Base-by-base conservation (phyloP, 2,329 filamentous ascomycete genomes). In the Stachybotrys elegans region DNA sequence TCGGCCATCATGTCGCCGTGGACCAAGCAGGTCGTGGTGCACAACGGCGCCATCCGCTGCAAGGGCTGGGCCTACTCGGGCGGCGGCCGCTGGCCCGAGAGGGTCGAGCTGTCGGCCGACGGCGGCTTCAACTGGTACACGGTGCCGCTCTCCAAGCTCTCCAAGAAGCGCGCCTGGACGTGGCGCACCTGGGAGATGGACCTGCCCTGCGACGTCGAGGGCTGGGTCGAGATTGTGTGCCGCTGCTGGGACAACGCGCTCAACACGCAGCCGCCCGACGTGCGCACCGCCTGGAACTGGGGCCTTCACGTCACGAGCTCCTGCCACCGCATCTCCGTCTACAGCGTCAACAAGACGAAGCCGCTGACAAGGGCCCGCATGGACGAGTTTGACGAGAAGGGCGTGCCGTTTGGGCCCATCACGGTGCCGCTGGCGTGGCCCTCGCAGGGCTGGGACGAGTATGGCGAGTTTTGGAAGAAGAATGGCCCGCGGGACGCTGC, bases 101-200 rank as follows among this genome's bases (percentile, higher is more conserved):
- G 81, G 0, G 80, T 86, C 4, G 83, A 86, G 51, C 67, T 86
- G 3, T 79, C 73, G 4, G 67, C 70, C 0, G 81, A 86, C 51
- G 82, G 83, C 0, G 82, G 83, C 0, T 76, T 71, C 50, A 73
- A 71, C 13, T 86, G 82, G 82, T 84, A 85, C 48, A 68, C 74
- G 9, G 77, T 85, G 0, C 81, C 81, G 0, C 63, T 65, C 1
- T 72, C 81, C 40, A 79, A 83, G 2, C 48, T 87, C 48, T 78
- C 73, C 3, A 70, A 69, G 49, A 88, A 87, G 60, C 73, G 78
- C 40, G 78, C 72, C 39, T 79, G 76, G 53, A 73, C 78, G 0
- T 88, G 83, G 84, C 65, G 83, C 12, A 72, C 71, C 0, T 88
- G 83, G 84, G 67, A 77, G 44, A 70, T 73, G 1, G 76, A 83